A percentile compares a stretch with the other conserved stretches of the same genome.
These are phyloP conservation scores for Austropuccinia psidii DNA, from an alignment of 1,284 basidiomycete genomes.

Conservation along the genomic window DNA sequence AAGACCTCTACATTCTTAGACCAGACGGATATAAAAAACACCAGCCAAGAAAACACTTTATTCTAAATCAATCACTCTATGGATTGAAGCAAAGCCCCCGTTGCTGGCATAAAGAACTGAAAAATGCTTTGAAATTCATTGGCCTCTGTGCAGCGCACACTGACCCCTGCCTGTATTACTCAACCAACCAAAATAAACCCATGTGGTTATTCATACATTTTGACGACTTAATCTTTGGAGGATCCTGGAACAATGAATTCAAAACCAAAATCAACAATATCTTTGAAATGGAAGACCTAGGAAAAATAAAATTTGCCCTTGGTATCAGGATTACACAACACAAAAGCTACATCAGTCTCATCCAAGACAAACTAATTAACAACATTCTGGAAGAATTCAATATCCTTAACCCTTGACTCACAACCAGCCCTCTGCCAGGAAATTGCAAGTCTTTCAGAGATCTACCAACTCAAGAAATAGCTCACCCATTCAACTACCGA, in stretches of 20 bases:
- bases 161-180: background rate
- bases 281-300: background rate
- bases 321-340: background rate
- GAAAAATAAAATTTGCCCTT: background rate
- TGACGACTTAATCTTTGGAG: background rate
- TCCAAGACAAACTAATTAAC: background rate
- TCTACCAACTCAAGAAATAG: too few species aligned
- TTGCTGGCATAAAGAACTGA: background rate
- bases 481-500: background rate
- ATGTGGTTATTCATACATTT: background rate
- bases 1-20: background rate
- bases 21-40: background rate
- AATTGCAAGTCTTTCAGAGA: background rate
- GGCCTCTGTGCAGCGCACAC: background rate
- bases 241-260: background rate
- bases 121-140: background rate
- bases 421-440: background rate
- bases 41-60: background rate
- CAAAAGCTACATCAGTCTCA: background rate
- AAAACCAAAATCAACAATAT: background rate
- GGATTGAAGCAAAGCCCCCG: background rate
- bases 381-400: background rate
- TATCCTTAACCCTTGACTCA: background rate
- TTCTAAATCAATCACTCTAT: background rate
- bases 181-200: background rate